These are phyloP conservation scores for Selaginella tamariscina DNA, from an alignment of 75 land plant species.

Conservation along the genomic window DNA sequence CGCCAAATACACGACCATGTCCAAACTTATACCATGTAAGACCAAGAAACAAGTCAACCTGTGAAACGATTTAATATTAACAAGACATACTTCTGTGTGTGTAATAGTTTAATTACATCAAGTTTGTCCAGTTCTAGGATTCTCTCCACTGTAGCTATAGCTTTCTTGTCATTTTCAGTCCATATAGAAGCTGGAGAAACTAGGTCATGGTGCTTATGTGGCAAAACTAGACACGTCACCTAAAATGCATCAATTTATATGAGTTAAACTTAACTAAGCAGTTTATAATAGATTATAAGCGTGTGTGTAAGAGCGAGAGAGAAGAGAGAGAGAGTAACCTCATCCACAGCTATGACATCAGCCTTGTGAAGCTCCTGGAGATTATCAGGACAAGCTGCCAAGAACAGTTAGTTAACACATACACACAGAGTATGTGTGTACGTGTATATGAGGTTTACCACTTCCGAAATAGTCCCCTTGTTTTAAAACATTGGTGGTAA, in stretches of 20 bases:
- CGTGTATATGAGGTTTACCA: conserved; percentile 31
- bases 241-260: too few relatives aligned
- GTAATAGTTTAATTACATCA: too few relatives aligned
- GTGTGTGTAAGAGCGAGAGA: background rate
- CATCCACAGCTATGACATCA: conserved; percentile 56
- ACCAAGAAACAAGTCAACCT: conserved; percentile 84
- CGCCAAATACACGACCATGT: conserved; percentile 82
- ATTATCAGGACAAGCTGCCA: conserved; percentile 31
- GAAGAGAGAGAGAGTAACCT: conserved; percentile 33
- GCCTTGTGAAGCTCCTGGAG: conserved; percentile 30
- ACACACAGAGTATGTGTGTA: too few relatives aligned
- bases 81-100: too few relatives aligned
- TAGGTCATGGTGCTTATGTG: conserved; percentile 35
- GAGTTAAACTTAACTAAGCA: too few relatives aligned
- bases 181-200: conserved; percentile 64
- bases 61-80: too few relatives aligned
- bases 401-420: background rate
- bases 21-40: conserved; percentile 48
- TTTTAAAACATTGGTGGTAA: conserved; percentile 37
- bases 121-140: conserved; percentile 66
- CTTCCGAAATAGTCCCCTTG: conserved; percentile 74
- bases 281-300: too few relatives aligned
- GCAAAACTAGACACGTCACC: conserved; percentile 76
- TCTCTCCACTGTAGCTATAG: conserved; percentile 44
- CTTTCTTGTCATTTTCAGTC: conserved; percentile 37